Evolutionary conservation across 2,329 filamentous ascomycete species (phyloP), one percentile per base, ranked within the genome.

Genomic region (Colletotrichum sp.): DNA sequence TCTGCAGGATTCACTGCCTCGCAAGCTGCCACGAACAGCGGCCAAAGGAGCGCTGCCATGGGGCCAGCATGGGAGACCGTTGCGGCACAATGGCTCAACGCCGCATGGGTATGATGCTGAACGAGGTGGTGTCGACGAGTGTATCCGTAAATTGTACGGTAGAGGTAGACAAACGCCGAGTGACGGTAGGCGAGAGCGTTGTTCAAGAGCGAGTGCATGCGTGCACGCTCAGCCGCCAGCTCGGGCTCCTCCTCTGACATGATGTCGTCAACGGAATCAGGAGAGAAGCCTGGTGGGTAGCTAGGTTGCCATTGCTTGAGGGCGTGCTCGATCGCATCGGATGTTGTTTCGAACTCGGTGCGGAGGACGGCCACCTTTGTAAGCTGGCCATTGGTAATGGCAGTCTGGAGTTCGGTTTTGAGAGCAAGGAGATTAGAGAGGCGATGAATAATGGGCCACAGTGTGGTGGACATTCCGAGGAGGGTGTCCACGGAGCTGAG

Each of bases 31-130:
- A 92, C 91, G 79, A 93, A 93, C 4, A 93, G 84, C 2, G 92
- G 92, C 91, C 92, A 93, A 3, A 93, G 86, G 44, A 93, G 84
- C 4, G 92, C 92, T 3, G 90, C 88, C 90, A 93, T 92, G 1
- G 92, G 92, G 1, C 92, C 91, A 60, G 85, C 85, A 75, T 90
- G 89, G 26, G 83, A 85, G 32, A 91, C 90, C 0, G 90, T 92
- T 34, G 87, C 87, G 8, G 88, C 85, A 79, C 91, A 93, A 76
- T 92, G 90, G 16, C 82, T 81, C 7, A 92, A 85, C 7, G 90
- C 87, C 3, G 86, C 80, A 76, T 87, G 88, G 1, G 88, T 82
- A 78, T 92, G 90, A 18, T 84, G 84, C 81, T 93, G 91, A 13
- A 93, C 90, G 10, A 86, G 83, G 3, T 84, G 78, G 75, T 92